Base-by-base conservation (phyloP, 305 asterid species). In the Solanum hybrid region DNA sequence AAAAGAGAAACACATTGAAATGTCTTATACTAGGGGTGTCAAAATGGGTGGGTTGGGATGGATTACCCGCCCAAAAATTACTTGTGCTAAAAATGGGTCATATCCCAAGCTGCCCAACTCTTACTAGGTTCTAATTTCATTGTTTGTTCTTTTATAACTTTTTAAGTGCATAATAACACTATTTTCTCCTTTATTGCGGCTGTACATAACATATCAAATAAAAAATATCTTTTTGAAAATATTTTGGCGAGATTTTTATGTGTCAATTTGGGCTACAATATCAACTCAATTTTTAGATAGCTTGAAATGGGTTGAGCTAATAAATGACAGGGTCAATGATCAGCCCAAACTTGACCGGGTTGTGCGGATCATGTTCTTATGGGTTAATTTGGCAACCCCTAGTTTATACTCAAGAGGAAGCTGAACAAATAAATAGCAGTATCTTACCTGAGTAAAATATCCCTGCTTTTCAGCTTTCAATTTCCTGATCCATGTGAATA, bases 381-480 rank as follows among this genome's bases (percentile, higher is more conserved):
- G 73, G 73, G 27, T 65, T 65, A 65, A 65, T 65, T 1, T 65
- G 73, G 27, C 73, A 65, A 65, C 73, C 73, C 27, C 12, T 61
- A 22, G 73, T 61, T 65, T 65, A 65, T 65, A 65, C 73, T 65
- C 73, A 22, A 65, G 27, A 65, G 73, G 73, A 65, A 61, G 12
- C 12, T 61, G 73, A 61, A 61, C 73, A 61, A 31, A 51, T 34
- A 38, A 87, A 45, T 29, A 51, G 27, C 78, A 84, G 61, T 31
- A 77, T 51, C 91, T 90, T 91, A 95, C 99, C 95, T 90, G 94
- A 79, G 96, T 93, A 91, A 96, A 96, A 91, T 96, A 95, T 86
- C 98, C 98, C 91, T 96, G 98, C 95, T 91, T 96, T 93, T 93
- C 94, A 61, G 99, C 97, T 92, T 93, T 89, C 97, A 96, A 90